Evolutionary conservation across 2,329 filamentous ascomycete species (phyloP).

Genomic region (Fusarium bactridioides): DNA sequence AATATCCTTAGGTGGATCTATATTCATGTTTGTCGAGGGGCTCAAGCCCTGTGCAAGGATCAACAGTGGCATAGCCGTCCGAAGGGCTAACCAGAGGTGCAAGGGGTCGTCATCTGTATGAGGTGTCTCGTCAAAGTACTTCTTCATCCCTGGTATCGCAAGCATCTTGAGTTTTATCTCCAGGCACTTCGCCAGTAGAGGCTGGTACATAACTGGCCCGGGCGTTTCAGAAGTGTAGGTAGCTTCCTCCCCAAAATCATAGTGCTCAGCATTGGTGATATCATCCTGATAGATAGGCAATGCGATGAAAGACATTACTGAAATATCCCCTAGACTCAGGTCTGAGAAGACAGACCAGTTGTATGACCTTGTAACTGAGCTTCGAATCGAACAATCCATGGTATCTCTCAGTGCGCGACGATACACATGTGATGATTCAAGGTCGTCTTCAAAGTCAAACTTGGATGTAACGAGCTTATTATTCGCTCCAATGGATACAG

Average conservation of each 20-base stretch:
- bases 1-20: too few relatives aligned
- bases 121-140: background rate
- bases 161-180: background rate
- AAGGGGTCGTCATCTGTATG: background rate
- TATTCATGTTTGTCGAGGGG: too few relatives aligned
- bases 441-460: background rate
- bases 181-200: background rate
- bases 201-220: fast-evolving
- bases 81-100: too few relatives aligned
- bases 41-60: background rate
- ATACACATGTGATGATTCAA: background rate
- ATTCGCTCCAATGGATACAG: too few relatives aligned
- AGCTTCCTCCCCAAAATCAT: background rate
- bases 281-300: background rate
- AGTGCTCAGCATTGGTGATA: background rate
- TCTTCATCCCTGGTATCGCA: background rate
- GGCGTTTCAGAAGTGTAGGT: too few relatives aligned
- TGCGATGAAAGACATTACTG: background rate
- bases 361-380: background rate
- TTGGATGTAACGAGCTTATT: too few relatives aligned
- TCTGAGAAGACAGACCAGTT: background rate
- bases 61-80: background rate
- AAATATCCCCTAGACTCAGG: background rate
- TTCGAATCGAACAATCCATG: background rate
- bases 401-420: background rate